These are phyloP conservation scores for Lachnellula suecica DNA, from an alignment of 2,329 filamentous ascomycete genomes.

Conservation along the genomic window DNA sequence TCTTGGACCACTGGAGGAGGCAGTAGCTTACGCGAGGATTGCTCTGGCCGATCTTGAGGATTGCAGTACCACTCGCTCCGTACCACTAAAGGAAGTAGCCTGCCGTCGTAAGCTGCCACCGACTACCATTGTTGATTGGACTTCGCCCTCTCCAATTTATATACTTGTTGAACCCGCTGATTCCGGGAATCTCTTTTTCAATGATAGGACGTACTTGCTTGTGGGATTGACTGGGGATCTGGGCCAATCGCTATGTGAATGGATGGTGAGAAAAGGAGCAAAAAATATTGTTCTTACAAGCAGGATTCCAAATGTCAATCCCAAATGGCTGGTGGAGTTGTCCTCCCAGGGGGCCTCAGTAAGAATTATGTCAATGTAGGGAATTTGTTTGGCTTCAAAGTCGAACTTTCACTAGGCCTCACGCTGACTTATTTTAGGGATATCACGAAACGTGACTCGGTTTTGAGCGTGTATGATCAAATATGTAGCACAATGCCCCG, in stretches of 20 bases:
- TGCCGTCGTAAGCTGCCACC: not conserved
- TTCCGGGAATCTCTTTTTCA: constrained; percentile 7
- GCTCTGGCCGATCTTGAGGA: not conserved
- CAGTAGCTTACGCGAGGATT: not conserved
- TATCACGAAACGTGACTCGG: constrained; percentile 1
- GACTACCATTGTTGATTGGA: constrained; percentile 8
- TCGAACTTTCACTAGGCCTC: not conserved
- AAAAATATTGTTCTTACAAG: constrained; percentile 38
- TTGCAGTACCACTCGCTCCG: not conserved
- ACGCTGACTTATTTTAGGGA: not conserved
- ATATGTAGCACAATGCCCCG: constrained; percentile 14
- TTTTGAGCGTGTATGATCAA: not conserved
- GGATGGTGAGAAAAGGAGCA: constrained; percentile 40
- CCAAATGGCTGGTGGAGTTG: constrained; percentile 26
- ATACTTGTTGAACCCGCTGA: not conserved
- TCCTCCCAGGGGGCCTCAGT: not conserved
- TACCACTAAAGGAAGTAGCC: not conserved
- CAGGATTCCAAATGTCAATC: constrained; percentile 37
- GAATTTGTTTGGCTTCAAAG: too few species aligned
- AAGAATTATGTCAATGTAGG: not conserved
- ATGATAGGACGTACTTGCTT: constrained; percentile 32
- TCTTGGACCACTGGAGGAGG: not conserved
- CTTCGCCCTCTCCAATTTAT: constrained; percentile 23
- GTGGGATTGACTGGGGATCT: constrained; percentile 28
- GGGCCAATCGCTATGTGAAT: constrained; percentile 38